Percentiles rank a stretch among this genome's conserved stretches.
Conservation (phyloP, 768 basidiomycete genomes). For the Hericium alpestre region DNA sequence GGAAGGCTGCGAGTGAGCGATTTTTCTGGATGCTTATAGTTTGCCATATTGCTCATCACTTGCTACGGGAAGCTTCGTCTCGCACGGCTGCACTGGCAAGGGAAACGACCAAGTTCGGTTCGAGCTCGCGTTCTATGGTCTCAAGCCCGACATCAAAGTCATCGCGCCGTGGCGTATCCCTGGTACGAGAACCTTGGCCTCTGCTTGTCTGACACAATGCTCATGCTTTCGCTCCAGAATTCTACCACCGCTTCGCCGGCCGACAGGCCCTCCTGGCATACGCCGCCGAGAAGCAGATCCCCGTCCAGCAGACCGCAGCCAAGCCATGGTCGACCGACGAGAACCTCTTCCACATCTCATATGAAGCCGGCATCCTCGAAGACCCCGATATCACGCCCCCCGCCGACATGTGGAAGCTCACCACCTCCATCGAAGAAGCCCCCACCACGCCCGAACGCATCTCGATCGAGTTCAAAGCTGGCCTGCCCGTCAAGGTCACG, state of each 20-base stretch:
- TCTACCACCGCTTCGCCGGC: slow-evolving; percentile 96
- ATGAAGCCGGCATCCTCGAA: slow-evolving; percentile 98
- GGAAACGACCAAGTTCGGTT: slow-evolving; percentile 99
- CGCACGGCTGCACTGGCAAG: slow-evolving; percentile 99
- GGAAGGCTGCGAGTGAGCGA: slow-evolving; percentile 89
- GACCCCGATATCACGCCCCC: slow-evolving; percentile 93
- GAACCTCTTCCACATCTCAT: slow-evolving; percentile 99
- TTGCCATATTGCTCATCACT: background rate
- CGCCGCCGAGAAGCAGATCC: slow-evolving; percentile 80
- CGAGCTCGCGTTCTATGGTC: slow-evolving; percentile 96
- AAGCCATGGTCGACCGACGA: slow-evolving; percentile 99
- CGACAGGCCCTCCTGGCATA: slow-evolving; percentile 87
- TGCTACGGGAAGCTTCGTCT: slow-evolving; percentile 57
- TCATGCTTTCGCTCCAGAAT: slow-evolving; percentile 38
- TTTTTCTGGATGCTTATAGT: background rate
- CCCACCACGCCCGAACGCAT: slow-evolving; percentile 72
- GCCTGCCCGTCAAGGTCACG: slow-evolving; percentile 78
- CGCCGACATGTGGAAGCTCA: slow-evolving; percentile 98
- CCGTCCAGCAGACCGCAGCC: slow-evolving; percentile 87
- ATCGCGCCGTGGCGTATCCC: slow-evolving; percentile 97
- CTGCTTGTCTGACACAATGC: background rate
- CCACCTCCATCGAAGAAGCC: slow-evolving; percentile 69
- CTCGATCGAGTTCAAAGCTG: slow-evolving; percentile 74
- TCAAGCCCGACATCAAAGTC: slow-evolving; percentile 98
- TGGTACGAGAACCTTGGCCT: slow-evolving; percentile 33